These are phyloP conservation scores for Aspergillus sp. DNA, from an alignment of 2,329 filamentous ascomycete genomes.

Conservation along the genomic window DNA sequence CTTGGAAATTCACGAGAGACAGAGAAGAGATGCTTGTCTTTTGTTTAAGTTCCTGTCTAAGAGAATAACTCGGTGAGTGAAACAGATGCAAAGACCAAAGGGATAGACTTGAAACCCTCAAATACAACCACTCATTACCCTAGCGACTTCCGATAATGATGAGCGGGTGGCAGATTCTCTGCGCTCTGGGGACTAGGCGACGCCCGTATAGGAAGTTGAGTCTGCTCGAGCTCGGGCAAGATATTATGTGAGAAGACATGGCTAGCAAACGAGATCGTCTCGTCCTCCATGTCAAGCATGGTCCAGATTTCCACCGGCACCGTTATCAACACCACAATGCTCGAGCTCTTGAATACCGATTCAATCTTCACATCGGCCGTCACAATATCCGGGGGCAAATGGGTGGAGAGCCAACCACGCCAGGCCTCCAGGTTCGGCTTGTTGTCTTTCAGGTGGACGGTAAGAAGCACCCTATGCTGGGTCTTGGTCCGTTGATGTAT, in stretches of 20 bases:
- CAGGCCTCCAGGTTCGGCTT: not conserved
- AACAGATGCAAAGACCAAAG: too few relatives aligned
- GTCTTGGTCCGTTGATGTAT: not conserved
- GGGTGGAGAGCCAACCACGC: not conserved
- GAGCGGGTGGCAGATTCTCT: not conserved
- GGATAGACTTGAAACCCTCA: too few relatives aligned
- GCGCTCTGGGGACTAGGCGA: not conserved
- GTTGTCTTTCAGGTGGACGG: not conserved
- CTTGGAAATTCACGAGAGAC: too few relatives aligned
- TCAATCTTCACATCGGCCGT: not conserved
- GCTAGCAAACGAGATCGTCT: not conserved
- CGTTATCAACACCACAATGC: not conserved
- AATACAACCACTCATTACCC: not conserved
- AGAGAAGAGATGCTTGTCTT: too few relatives aligned
- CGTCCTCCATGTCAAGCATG: not conserved
- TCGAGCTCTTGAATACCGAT: not conserved
- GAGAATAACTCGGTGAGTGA: too few relatives aligned
- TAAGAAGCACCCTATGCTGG: not conserved
- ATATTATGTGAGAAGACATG: not conserved
- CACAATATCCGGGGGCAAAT: not conserved
- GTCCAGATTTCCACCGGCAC: not conserved
- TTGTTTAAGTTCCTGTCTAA: too few relatives aligned
- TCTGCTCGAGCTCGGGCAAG: not conserved
- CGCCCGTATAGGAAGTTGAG: not conserved
- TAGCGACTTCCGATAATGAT: not conserved